Percentiles rank a stretch among this genome's conserved stretches.
phyloP scores from a whole-genome alignment of 768 basidiomycete species.

The Rhizopogon sp. region DNA sequence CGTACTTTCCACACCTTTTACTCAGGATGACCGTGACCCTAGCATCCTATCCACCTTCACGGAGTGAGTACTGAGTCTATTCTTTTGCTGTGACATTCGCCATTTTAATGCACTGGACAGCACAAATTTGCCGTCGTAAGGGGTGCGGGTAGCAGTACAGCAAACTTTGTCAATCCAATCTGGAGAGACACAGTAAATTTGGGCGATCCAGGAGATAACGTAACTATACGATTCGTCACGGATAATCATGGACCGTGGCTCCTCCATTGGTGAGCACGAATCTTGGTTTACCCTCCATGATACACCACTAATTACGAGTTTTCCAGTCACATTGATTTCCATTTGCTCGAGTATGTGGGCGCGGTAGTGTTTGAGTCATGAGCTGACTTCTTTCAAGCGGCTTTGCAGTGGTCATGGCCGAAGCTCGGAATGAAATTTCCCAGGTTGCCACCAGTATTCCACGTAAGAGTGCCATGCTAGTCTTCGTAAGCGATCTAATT shows the following conservation, averaged over 20 bases:
- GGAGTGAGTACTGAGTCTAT: slow-evolving; percentile 23
- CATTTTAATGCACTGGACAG: slow-evolving; percentile 11
- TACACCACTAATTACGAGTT: neutral
- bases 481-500: neutral
- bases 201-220: slow-evolving; percentile 34
- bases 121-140: slow-evolving; percentile 35
- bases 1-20: neutral
- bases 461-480: slow-evolving; percentile 7
- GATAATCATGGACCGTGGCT: slow-evolving; percentile 66
- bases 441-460: slow-evolving; percentile 6
- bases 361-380: neutral
- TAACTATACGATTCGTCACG: slow-evolving; percentile 55
- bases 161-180: slow-evolving; percentile 34
- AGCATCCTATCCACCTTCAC: slow-evolving; percentile 38
- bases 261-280: slow-evolving; percentile 31
- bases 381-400: slow-evolving; percentile 14
- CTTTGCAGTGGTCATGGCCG: slow-evolving; percentile 27
- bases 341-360: slow-evolving; percentile 18
- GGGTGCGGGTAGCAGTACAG: slow-evolving; percentile 21
- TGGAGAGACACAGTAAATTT: slow-evolving; percentile 29
- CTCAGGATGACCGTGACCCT: neutral
- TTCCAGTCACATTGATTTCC: slow-evolving; percentile 5
- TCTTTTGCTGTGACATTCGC: neutral
- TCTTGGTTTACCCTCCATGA: neutral
- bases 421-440: slow-evolving; percentile 15